Conservation (phyloP, 2,329 filamentous ascomycete genomes). For the Hypoxylon sp. region DNA sequence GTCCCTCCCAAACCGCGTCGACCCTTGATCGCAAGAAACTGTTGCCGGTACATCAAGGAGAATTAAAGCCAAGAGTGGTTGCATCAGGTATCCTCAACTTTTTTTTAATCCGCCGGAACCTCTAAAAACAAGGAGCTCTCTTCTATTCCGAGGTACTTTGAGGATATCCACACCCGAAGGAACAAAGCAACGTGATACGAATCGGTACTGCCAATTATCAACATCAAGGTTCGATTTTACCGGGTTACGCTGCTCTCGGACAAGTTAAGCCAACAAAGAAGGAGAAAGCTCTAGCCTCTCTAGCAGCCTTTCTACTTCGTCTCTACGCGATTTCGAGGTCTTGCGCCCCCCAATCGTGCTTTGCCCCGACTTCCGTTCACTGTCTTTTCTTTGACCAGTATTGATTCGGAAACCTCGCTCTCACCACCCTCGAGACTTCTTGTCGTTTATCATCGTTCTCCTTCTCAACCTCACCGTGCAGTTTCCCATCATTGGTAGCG, state of each 20-base stretch:
- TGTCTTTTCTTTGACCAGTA: constrained; percentile 35
- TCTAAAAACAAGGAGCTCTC: constrained; percentile 32
- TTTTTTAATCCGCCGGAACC: constrained; percentile 24
- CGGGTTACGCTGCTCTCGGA: constrained; percentile 45
- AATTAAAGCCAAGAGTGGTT: constrained; percentile 29
- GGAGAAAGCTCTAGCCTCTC: constrained; percentile 38
- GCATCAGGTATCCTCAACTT: constrained; percentile 31
- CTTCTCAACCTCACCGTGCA: constrained; percentile 37
- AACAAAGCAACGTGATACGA: constrained; percentile 46
- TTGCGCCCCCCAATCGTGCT: constrained; percentile 14
- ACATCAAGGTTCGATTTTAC: constrained; percentile 26
- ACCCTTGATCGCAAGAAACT: constrained; percentile 32
- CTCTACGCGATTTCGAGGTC: constrained; percentile 39
- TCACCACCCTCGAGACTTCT: constrained; percentile 28
- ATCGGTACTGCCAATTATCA: constrained; percentile 40
- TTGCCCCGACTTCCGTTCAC: constrained; percentile 33
- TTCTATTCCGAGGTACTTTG: constrained; percentile 26
- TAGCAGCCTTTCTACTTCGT: constrained; percentile 30
- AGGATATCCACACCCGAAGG: constrained; percentile 13
- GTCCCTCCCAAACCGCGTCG: constrained; percentile 42
- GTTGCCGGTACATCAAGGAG: constrained; percentile 21
- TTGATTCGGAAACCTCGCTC: constrained; percentile 33
- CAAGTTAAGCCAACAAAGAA: constrained; percentile 47
- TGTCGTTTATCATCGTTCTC: constrained; percentile 41
- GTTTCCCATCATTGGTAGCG: constrained; percentile 43